A percentile compares a stretch with the other conserved stretches of the same genome.
phyloP scores from a whole-genome alignment of 1,284 basidiomycete species.

The Leccinum fuscescens region DNA sequence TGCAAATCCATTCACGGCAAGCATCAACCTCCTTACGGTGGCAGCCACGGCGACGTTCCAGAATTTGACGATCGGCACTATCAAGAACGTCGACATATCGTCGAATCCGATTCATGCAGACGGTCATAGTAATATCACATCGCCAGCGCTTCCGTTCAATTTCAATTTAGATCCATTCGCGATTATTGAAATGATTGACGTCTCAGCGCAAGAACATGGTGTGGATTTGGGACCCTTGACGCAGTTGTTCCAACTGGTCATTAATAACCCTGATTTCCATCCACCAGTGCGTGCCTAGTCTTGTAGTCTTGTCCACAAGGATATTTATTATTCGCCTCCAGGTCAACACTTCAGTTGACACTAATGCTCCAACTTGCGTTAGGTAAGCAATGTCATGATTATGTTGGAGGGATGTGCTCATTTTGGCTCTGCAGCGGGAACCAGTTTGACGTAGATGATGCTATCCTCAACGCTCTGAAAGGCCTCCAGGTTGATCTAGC shows the following conservation, averaged over 20 bases:
- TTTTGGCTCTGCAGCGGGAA: slow-evolving; percentile 44
- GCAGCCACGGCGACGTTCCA: slow-evolving; percentile 56
- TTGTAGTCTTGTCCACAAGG: not conserved
- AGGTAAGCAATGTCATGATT: slow-evolving; percentile 38
- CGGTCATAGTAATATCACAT: slow-evolving; percentile 63
- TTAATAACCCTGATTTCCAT: slow-evolving; percentile 50
- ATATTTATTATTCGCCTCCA: slow-evolving; percentile 21
- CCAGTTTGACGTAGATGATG: slow-evolving; percentile 59
- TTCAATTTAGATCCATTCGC: slow-evolving; percentile 65
- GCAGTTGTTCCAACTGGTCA: slow-evolving; percentile 56
- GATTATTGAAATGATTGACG: slow-evolving; percentile 59
- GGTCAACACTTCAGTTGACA: slow-evolving; percentile 59
- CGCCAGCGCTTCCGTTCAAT: slow-evolving; percentile 56
- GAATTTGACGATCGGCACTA: slow-evolving; percentile 52
- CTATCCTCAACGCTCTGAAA: slow-evolving; percentile 63
- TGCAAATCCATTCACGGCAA: slow-evolving; percentile 75
- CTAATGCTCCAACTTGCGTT: slow-evolving; percentile 49
- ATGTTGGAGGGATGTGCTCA: slow-evolving; percentile 8
- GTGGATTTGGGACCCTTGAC: slow-evolving; percentile 66
- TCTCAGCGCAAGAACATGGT: slow-evolving; percentile 52
- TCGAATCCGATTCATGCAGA: slow-evolving; percentile 57
- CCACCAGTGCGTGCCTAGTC: slow-evolving; percentile 29
- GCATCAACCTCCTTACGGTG: slow-evolving; percentile 65
- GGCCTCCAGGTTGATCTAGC: slow-evolving; percentile 56
- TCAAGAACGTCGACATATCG: slow-evolving; percentile 54